A percentile compares a stretch with the other conserved stretches of the same genome.
These are phyloP conservation scores for Hypoxylon sp. DNA, from an alignment of 2,329 filamentous ascomycete genomes.

Conservation along the genomic window DNA sequence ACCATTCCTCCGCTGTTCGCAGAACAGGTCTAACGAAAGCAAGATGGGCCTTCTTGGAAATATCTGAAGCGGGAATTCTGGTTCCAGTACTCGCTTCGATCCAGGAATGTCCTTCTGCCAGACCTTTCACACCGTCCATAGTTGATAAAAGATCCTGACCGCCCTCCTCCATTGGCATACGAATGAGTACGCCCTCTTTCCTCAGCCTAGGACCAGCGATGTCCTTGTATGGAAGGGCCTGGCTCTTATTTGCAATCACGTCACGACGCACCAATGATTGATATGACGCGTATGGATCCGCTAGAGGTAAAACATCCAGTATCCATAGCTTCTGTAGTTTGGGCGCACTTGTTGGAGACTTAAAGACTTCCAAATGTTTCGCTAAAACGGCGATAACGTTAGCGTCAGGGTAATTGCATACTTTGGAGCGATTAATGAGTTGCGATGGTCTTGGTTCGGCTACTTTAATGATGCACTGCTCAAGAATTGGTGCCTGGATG, in stretches of 20 bases:
- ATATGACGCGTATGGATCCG: neutral
- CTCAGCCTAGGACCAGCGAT: neutral
- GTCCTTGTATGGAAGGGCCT: slow-evolving; percentile 13
- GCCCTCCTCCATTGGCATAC: slow-evolving; percentile 22
- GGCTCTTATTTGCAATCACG: slow-evolving; percentile 19
- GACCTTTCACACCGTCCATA: neutral
- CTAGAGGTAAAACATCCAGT: slow-evolving; percentile 9
- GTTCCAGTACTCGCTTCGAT: slow-evolving; percentile 13
- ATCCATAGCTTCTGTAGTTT: slow-evolving; percentile 30
- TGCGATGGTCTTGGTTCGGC: neutral
- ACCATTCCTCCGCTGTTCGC: slow-evolving; percentile 14
- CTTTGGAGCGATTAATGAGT: neutral
- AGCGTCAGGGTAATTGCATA: neutral
- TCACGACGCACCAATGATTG: slow-evolving; percentile 28
- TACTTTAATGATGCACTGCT: slow-evolving; percentile 25
- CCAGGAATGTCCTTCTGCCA: slow-evolving; percentile 28
- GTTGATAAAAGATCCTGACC: slow-evolving; percentile 26
- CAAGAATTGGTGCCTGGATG: slow-evolving; percentile 7
- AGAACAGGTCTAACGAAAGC: neutral
- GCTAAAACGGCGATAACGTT: neutral
- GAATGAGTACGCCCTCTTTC: slow-evolving; percentile 12
- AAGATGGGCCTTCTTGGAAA: slow-evolving; percentile 6
- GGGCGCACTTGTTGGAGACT: slow-evolving; percentile 10
- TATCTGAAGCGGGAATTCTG: slow-evolving; percentile 17
- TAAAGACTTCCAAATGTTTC: slow-evolving; percentile 10